Base-by-base conservation (phyloP, 164 flowering plant genomes). In the Tinospora cordifolia region DNA sequence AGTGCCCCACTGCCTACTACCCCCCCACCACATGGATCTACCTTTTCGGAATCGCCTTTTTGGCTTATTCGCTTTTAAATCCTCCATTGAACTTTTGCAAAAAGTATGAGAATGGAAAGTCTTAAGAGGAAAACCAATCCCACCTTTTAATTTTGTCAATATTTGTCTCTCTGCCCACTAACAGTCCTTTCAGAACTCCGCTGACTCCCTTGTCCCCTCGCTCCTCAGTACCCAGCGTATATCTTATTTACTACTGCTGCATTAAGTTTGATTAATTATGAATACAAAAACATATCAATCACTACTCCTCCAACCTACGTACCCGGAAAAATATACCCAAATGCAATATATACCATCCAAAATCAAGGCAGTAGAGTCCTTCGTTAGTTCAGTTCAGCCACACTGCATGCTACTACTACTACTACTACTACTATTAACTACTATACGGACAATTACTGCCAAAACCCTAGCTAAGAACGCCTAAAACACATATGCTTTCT, bases 201-300 rank as follows among this genome's bases (percentile, higher is more conserved):
- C 76, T 77, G 79, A 73, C 54, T 60, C 68, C n/a, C 60, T 66
- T 71, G 77, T 71, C 70, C 49, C 71, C 47, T 67, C 44, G 63
- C 58, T 62, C 19, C 73, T 69, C n/a, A n/a, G n/a, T n/a, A n/a
- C n/a, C n/a, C n/a, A n/a, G n/a, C n/a, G n/a, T n/a, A n/a, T n/a
- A n/a, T n/a, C n/a, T n/a, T n/a, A n/a, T n/a, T n/a, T n/a, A n/a
- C n/a, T n/a, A n/a, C n/a, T n/a, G n/a, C n/a, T n/a, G n/a, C n/a
- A n/a, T n/a, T n/a, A n/a, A n/a, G n/a, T n/a, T n/a, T n/a, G n/a
- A n/a, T n/a, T n/a, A n/a, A n/a, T n/a, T n/a, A n/a, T n/a, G n/a
- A n/a, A n/a, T 40, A 57, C 22, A 57, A 30, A 1, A 30, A 30
- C 36, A 30, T 30, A 30, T 30, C 36, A 30, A 30, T 30, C 36